Evolutionary conservation across 495 filamentous ascomycete genomes (phyloP).

Genomic region (Aspergillus nanangensis): DNA sequence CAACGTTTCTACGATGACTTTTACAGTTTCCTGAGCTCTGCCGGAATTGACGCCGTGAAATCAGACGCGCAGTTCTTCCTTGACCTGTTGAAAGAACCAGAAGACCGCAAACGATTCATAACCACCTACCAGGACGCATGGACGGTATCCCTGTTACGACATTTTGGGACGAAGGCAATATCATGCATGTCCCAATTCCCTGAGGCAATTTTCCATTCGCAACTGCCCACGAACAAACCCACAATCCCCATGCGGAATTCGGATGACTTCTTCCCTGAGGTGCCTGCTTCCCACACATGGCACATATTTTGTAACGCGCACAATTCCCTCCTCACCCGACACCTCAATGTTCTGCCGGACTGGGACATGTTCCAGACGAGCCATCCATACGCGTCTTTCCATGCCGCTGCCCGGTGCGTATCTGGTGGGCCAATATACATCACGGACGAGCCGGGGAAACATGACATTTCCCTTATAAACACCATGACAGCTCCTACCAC

Average conservation of each 20-base stretch:
- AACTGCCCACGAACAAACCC: slow-evolving; percentile 69
- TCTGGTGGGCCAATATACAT: slow-evolving; percentile 91
- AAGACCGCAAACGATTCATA: slow-evolving; percentile 62
- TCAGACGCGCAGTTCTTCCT: slow-evolving; percentile 87
- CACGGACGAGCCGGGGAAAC: slow-evolving; percentile 80
- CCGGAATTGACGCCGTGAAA: slow-evolving; percentile 80
- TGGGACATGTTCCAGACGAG: slow-evolving; percentile 99
- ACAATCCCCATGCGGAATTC: slow-evolving; percentile 75
- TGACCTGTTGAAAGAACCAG: slow-evolving; percentile 65
- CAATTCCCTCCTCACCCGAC: slow-evolving; percentile 75
- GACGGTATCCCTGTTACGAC: slow-evolving; percentile 66
- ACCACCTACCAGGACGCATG: slow-evolving; percentile 82
- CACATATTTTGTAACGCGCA: slow-evolving; percentile 93
- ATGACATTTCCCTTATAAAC: slow-evolving; percentile 66
- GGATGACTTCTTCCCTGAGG: slow-evolving; percentile 88
- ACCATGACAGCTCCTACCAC: slow-evolving; percentile 72
- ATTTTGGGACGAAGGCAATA: slow-evolving; percentile 74
- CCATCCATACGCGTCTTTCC: slow-evolving; percentile 72
- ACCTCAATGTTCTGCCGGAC: slow-evolving; percentile 74
- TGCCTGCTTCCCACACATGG: slow-evolving; percentile 78
- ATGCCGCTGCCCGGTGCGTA: slow-evolving; percentile 85
- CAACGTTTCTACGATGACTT: slow-evolving; percentile 83
- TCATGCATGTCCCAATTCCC: slow-evolving; percentile 91
- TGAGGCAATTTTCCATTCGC: slow-evolving; percentile 76
- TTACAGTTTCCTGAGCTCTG: slow-evolving; percentile 68